Evolutionary conservation across 371 early-diverging fungal species (phyloP).

Genomic region (Rhizopus delemar): DNA sequence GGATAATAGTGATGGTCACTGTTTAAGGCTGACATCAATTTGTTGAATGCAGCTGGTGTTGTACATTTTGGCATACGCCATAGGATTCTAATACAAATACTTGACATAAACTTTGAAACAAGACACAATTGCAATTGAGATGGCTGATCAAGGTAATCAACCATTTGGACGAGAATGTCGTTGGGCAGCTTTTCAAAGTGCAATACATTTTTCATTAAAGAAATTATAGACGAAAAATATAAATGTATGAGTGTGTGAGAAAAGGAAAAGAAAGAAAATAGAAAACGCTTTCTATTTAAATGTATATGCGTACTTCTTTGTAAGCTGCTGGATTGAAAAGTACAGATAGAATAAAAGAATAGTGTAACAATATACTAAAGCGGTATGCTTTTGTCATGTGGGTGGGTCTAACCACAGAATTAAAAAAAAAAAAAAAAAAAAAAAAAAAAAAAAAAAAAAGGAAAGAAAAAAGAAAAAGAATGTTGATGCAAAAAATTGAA

Average conservation of each 20-base stretch:
- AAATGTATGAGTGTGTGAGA: neutral
- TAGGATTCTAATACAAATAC: neutral
- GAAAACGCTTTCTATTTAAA: no score
- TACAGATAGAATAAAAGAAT: no score
- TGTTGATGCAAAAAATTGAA: no score
- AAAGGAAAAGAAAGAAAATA: neutral
- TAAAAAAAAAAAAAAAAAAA: no score
- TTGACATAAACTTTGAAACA: slow-evolving; percentile 3
- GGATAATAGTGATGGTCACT: neutral
- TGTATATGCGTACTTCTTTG: no score
- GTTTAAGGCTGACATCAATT: neutral
- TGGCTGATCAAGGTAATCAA: slow-evolving; percentile 6
- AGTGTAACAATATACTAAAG: no score
- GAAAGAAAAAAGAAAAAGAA: no score
- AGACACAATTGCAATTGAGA: slow-evolving; percentile 5
- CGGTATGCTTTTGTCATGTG: no score
- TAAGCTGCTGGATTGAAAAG: no score
- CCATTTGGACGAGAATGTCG: slow-evolving; percentile 8
- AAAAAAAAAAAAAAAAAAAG: no score
- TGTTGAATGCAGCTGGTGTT: neutral
- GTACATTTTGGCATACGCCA: slow-evolving; percentile 11
- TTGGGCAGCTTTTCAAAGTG: neutral
- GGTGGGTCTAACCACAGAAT: no score
- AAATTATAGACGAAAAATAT: neutral
- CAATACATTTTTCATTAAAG: neutral